These are phyloP conservation scores for Haberlea rhodopensis DNA, from an alignment of 257 asterid genomes.

Conservation along the genomic window DNA sequence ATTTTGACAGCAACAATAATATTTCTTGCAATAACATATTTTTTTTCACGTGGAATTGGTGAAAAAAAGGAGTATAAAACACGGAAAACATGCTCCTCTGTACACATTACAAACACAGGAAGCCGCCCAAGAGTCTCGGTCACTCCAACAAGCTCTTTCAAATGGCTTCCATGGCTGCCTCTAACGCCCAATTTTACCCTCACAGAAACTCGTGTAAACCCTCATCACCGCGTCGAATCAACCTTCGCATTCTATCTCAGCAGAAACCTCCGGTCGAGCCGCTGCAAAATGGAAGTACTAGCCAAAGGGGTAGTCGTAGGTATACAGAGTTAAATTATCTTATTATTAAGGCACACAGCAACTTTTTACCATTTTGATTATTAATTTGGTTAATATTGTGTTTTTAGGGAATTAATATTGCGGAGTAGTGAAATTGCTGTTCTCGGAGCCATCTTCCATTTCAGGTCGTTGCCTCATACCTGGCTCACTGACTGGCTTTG, in stretches of 20 bases:
- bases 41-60: too few species aligned
- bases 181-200: not conserved
- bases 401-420: constrained; percentile 63
- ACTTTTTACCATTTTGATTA: not conserved
- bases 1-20: too few species aligned
- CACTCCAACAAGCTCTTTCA: too few species aligned
- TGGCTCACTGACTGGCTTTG: too few species aligned
- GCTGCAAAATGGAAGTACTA: not conserved
- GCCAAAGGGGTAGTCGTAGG: not conserved
- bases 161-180: not conserved
- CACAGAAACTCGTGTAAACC: not conserved
- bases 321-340: not conserved
- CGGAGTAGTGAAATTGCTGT: constrained; percentile 78
- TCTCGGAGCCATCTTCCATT: constrained; percentile 79
- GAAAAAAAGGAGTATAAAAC: too few species aligned
- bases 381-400: not conserved
- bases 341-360: not conserved
- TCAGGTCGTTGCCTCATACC: constrained; percentile 46
- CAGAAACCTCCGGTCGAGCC: not conserved
- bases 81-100: too few species aligned
- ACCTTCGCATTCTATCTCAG: not conserved
- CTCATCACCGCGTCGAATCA: not conserved
- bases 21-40: too few species aligned
- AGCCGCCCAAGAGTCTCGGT: too few species aligned
- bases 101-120: too few species aligned